Conservation (phyloP, 2,329 filamentous ascomycete genomes). For the Penicillium sp. region DNA sequence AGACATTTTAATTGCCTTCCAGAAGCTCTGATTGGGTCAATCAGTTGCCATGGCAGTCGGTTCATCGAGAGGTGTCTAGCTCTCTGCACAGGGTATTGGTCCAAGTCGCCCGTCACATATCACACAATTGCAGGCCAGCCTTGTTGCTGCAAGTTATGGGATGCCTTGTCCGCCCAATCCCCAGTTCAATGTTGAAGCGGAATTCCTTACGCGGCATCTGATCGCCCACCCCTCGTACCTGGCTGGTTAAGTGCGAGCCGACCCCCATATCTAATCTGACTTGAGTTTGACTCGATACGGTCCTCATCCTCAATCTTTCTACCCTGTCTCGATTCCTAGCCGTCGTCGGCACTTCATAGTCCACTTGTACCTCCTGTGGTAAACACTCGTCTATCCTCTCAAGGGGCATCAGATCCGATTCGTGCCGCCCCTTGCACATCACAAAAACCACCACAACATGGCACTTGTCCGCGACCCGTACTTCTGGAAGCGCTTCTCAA, state of each 20-base stretch:
- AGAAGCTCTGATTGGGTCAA: neutral
- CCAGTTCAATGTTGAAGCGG: neutral
- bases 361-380: neutral
- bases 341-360: neutral
- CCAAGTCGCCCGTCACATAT: slow-evolving; percentile 4
- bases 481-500: slow-evolving; percentile 59
- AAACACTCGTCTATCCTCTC: neutral
- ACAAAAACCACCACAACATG: slow-evolving; percentile 31
- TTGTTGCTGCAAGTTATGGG: slow-evolving; percentile 1
- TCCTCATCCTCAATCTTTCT: neutral
- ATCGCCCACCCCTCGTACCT: slow-evolving; percentile 1
- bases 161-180: slow-evolving; percentile 5
- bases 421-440: neutral
- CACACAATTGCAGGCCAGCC: neutral
- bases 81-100: neutral
- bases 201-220: slow-evolving; percentile 15
- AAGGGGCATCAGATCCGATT: neutral
- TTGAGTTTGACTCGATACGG: neutral
- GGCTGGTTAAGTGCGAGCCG: slow-evolving; percentile 13
- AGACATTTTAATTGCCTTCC: neutral
- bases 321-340: neutral
- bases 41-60: slow-evolving; percentile 7
- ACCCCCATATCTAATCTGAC: slow-evolving; percentile 3
- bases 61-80: neutral
- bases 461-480: slow-evolving; percentile 53